Evolutionary conservation across 495 filamentous ascomycete species (phyloP).

Genomic region (Penicillium crystallinum): DNA sequence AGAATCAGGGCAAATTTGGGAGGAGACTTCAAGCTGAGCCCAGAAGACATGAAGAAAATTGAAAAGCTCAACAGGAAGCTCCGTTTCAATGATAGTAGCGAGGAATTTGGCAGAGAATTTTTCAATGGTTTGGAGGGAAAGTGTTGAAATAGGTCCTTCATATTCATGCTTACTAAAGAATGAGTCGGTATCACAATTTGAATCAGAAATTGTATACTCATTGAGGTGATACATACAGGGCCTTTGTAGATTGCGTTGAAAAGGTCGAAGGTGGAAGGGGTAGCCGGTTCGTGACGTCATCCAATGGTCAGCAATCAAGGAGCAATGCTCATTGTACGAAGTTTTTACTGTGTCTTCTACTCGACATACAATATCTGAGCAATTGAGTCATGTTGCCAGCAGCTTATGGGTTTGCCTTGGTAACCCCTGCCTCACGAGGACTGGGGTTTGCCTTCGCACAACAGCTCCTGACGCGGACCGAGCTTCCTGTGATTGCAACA

Average conservation of each 20-base stretch:
- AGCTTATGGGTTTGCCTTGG: constrained; percentile 24
- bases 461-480: constrained; percentile 59
- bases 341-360: background rate
- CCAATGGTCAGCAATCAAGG: too few species aligned
- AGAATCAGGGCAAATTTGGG: constrained; percentile 54
- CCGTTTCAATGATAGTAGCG: constrained; percentile 56
- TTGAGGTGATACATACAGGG: background rate
- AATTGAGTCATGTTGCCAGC: constrained; percentile 5
- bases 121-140: constrained; percentile 61
- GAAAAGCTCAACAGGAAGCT: constrained; percentile 49
- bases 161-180: background rate
- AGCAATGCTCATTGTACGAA: background rate
- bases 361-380: background rate
- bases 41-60: constrained; percentile 51
- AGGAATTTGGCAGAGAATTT: constrained; percentile 52
- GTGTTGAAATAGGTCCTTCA: constrained; percentile 2
- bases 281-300: background rate
- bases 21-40: constrained; percentile 52
- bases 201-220: background rate
- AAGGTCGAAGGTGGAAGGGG: background rate
- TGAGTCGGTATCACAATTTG: background rate
- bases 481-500: constrained; percentile 67
- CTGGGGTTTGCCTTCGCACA: constrained; percentile 68
- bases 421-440: constrained; percentile 65
- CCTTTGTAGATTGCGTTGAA: background rate